Conservation (phyloP, 768 basidiomycete genomes). For the Russula vinacea region DNA sequence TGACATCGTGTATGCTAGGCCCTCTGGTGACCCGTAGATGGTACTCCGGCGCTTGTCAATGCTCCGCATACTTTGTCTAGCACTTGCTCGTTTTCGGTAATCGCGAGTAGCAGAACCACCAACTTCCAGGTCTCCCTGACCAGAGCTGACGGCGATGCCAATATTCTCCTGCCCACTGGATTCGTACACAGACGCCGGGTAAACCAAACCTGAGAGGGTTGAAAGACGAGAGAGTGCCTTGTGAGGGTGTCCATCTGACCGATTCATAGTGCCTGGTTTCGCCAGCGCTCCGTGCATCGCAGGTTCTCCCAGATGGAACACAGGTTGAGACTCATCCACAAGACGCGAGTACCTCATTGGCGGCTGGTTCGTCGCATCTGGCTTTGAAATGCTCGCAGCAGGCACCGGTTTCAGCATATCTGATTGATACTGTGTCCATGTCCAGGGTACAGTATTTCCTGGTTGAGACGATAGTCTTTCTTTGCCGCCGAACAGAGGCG, state of each 20-base stretch:
- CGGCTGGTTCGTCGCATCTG: background rate
- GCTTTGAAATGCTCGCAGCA: conserved; percentile 2
- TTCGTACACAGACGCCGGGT: conserved; percentile 24
- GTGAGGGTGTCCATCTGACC: conserved; percentile 6
- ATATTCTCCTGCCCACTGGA: conserved; percentile 25
- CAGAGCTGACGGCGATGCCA: conserved; percentile 28
- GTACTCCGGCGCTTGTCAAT: conserved; percentile 26
- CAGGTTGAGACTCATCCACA: background rate
- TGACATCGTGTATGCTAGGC: conserved; percentile 30
- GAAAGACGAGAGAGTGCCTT: conserved; percentile 29
- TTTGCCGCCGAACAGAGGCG: conserved; percentile 75
- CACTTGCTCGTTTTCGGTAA: conserved; percentile 17
- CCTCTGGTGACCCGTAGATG: conserved; percentile 25
- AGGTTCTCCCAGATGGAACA: background rate
- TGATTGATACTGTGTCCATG: conserved; percentile 40
- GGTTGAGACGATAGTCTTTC: conserved; percentile 50
- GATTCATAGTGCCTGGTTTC: conserved; percentile 12
- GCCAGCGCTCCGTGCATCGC: conserved; percentile 14
- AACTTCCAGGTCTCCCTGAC: conserved; percentile 11
- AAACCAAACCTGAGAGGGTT: conserved; percentile 22
- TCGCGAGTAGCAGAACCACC: conserved; percentile 9
- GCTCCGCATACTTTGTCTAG: conserved; percentile 22
- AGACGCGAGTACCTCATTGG: conserved; percentile 21
- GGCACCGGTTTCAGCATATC: conserved; percentile 25
- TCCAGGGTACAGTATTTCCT: conserved; percentile 48